These are phyloP conservation scores for Oryza brachyantha DNA, from an alignment of 176 grass and related monocot species.

Conservation along the genomic window DNA sequence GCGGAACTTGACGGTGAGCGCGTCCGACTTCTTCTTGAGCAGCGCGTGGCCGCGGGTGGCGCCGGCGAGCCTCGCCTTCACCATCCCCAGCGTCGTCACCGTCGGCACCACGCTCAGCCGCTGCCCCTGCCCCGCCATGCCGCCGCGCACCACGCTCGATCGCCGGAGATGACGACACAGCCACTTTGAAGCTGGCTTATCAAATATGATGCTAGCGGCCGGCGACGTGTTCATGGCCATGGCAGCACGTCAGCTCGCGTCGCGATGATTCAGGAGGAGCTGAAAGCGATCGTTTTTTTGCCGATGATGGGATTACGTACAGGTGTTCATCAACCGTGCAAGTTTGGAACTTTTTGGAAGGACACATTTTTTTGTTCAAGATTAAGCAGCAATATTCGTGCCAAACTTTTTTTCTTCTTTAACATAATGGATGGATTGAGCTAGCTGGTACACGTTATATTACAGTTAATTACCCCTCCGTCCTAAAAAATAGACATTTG, in stretches of 20 bases:
- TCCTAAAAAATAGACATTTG: no score
- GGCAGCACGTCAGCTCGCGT: not conserved
- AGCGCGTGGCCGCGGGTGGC: constrained; percentile 71
- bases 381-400: no score
- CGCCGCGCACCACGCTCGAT: not conserved
- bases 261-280: constrained; percentile 24
- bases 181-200: not conserved
- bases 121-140: constrained; percentile 70
- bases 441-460: no score
- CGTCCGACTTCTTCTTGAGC: constrained; percentile 95
- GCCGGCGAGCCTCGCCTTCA: constrained; percentile 68
- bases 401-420: no score
- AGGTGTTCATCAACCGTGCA: no score
- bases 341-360: no score
- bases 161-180: not conserved
- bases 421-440: no score
- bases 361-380: no score
- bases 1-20: constrained; percentile 66
- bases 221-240: not conserved
- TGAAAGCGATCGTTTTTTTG: no score
- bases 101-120: constrained; percentile 71
- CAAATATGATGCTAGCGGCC: not conserved
- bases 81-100: constrained; percentile 65
- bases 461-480: no score
- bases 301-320: no score